Evolutionary conservation across 2,329 filamentous ascomycete genomes (phyloP).

Genomic region (Diaporthe vaccinii): DNA sequence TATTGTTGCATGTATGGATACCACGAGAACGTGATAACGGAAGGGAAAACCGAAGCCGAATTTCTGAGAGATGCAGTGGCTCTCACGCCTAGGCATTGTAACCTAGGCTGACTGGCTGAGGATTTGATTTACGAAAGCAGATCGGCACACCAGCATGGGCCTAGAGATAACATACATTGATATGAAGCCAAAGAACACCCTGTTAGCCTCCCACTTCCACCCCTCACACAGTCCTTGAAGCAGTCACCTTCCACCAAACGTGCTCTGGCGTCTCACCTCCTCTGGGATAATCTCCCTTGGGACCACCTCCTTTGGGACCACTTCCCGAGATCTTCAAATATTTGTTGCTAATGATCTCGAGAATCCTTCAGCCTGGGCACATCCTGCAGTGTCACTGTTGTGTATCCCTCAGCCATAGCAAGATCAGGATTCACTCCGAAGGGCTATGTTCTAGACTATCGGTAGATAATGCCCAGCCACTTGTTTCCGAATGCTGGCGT

Average conservation of each 20-base stretch:
- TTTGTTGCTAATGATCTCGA: no score
- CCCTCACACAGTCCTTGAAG: no score
- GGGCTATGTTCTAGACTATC: neutral
- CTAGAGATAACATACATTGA: neutral
- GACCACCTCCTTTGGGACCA: neutral
- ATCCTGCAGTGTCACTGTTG: neutral
- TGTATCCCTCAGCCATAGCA: neutral
- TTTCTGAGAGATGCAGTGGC: neutral
- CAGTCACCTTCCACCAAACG: neutral
- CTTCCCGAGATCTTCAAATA: no score
- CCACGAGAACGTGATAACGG: neutral
- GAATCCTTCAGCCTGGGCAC: neutral
- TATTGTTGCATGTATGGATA: neutral
- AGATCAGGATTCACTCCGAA: neutral
- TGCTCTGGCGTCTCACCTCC: neutral
- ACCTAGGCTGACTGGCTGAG: neutral
- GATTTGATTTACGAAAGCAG: neutral
- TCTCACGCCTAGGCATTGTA: neutral
- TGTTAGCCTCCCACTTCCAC: no score
- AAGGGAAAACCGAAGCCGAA: neutral
- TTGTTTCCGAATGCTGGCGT: neutral
- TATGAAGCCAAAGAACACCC: no score
- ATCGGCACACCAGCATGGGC: neutral
- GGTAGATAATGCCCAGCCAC: neutral
- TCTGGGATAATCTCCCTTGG: no score